Percentiles rank a stretch among this genome's conserved stretches.
Evolutionary conservation across 169 alveolate species (phyloP).

Genomic region (Plasmodium relictum): DNA sequence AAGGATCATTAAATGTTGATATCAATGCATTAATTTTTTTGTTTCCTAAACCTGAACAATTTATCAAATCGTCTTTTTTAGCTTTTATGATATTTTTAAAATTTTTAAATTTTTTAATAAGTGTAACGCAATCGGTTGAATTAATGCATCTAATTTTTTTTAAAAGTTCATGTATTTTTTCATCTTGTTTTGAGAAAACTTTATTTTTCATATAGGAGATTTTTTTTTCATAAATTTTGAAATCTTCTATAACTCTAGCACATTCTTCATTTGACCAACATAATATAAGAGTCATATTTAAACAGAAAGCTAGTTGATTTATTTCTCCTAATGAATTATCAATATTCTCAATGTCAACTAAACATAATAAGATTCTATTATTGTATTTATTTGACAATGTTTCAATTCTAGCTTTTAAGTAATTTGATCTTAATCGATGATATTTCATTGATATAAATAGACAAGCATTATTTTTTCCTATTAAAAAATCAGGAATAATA

Average conservation of each 20-base stretch:
- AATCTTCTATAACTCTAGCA: slow-evolving; percentile 75
- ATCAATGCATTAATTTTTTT: slow-evolving; percentile 52
- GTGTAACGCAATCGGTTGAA: slow-evolving; percentile 47
- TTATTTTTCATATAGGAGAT: slow-evolving; percentile 36
- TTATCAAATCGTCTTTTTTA: slow-evolving; percentile 54
- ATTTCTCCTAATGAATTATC: slow-evolving; percentile 73
- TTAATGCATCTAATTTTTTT: slow-evolving; percentile 66
- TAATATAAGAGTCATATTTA: slow-evolving; percentile 60
- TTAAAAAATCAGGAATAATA: slow-evolving; percentile 80
- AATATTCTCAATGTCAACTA: slow-evolving; percentile 73
- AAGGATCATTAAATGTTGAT: slow-evolving; percentile 60
- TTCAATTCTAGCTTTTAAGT: slow-evolving; percentile 79
- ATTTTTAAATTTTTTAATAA: slow-evolving; percentile 55
- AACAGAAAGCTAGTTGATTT: slow-evolving; percentile 67
- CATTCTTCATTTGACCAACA: slow-evolving; percentile 71
- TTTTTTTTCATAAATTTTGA: slow-evolving; percentile 62
- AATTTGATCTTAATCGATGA: slow-evolving; percentile 81
- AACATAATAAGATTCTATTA: slow-evolving; percentile 65
- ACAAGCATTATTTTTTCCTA: slow-evolving; percentile 80
- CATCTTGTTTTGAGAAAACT: slow-evolving; percentile 33
- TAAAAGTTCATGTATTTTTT: slow-evolving; percentile 69
- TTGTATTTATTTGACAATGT: slow-evolving; percentile 71
- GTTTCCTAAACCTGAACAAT: slow-evolving; percentile 65
- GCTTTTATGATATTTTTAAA: slow-evolving; percentile 48
- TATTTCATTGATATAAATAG: slow-evolving; percentile 84